A percentile compares a stretch with the other conserved stretches of the same genome.
phyloP scores from a whole-genome alignment of 176 grass and related monocot genomes.

The Oryza meyeriana region DNA sequence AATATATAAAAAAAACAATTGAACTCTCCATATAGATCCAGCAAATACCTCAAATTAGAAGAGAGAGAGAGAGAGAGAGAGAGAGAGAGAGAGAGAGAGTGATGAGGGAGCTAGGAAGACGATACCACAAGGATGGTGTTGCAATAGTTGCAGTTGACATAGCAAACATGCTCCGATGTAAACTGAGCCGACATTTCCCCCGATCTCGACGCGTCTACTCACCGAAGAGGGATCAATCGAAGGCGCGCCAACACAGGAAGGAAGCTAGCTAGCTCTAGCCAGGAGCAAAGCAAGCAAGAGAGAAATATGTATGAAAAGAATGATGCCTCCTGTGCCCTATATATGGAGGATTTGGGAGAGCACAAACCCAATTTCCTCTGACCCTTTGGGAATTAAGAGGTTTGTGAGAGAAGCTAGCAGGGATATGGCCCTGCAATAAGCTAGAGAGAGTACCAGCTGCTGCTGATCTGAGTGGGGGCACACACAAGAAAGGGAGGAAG shows the following conservation, averaged over 20 bases:
- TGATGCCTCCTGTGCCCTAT: slow-evolving; percentile 43
- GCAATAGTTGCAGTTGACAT: slow-evolving; percentile 96
- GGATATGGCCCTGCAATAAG: not conserved
- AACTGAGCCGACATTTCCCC: slow-evolving; percentile 61
- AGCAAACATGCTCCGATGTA: slow-evolving; percentile 71
- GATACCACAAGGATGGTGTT: slow-evolving; percentile 91
- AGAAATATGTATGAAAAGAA: slow-evolving; percentile 39
- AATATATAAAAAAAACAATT: not conserved
- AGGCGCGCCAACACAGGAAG: not conserved
- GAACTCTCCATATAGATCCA: not conserved
- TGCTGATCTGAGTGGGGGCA: slow-evolving; percentile 36
- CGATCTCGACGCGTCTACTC: slow-evolving; percentile 19
- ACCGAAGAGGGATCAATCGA: not conserved
- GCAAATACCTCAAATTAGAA: not conserved
- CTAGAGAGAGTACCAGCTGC: not conserved
- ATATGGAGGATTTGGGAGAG: slow-evolving; percentile 43
- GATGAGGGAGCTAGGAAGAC: not conserved
- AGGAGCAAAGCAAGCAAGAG: slow-evolving; percentile 14
- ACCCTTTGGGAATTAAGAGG: slow-evolving; percentile 28
- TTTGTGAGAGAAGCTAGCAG: slow-evolving; percentile 36
- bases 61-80: not conserved
- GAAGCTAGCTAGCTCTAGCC: not conserved
- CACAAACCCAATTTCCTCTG: slow-evolving; percentile 6
- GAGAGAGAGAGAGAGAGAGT: not conserved
- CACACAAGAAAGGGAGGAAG: slow-evolving; percentile 3